These are phyloP conservation scores for Leucoagaricus sp. DNA, from an alignment of 1,284 basidiomycete genomes.

Conservation along the genomic window DNA sequence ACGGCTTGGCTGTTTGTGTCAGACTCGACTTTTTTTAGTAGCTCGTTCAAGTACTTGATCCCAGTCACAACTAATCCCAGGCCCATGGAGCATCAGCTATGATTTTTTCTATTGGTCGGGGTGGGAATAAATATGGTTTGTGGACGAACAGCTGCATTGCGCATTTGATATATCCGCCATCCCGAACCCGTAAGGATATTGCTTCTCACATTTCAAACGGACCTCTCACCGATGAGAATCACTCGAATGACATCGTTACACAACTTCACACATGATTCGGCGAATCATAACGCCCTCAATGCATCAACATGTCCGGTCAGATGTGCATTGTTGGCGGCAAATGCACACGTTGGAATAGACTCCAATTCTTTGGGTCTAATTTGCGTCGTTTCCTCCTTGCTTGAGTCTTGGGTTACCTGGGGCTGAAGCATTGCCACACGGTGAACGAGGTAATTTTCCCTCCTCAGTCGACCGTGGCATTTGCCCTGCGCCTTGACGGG, in stretches of 20 bases:
- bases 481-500: too few relatives aligned
- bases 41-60: background rate
- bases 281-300: slow-evolving; percentile 10
- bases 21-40: slow-evolving; percentile 4
- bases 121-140: background rate
- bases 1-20: slow-evolving; percentile 2
- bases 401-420: background rate
- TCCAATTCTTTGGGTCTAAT: background rate
- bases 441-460: background rate
- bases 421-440: background rate
- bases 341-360: background rate
- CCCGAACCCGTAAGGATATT: background rate
- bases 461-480: too few relatives aligned
- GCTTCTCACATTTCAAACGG: slow-evolving; percentile 7
- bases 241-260: background rate
- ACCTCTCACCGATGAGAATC: slow-evolving; percentile 12
- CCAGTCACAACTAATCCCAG: slow-evolving; percentile 1
- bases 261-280: slow-evolving; percentile 2
- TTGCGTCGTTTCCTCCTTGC: background rate
- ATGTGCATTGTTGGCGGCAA: background rate
- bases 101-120: slow-evolving; percentile 1
- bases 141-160: background rate
- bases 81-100: slow-evolving; percentile 12
- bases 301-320: slow-evolving; percentile 1
- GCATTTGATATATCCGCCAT: background rate